A percentile compares a stretch with the other conserved stretches of the same genome.
These are phyloP conservation scores for Neonectria hederae DNA, from an alignment of 2,329 filamentous ascomycete genomes.

Conservation along the genomic window DNA sequence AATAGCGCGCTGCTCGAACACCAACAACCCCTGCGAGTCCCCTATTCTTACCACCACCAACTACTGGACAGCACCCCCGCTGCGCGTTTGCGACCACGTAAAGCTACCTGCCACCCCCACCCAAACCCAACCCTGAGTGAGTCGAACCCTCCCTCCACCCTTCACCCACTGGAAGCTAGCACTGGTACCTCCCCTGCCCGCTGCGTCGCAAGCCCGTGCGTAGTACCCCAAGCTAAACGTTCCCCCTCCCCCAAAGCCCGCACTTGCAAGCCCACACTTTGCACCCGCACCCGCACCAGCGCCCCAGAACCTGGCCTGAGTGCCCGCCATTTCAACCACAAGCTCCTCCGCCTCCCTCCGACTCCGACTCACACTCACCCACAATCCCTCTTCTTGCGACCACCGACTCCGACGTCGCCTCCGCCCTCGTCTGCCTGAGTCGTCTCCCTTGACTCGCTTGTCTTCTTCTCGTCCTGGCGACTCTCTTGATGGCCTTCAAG, in stretches of 20 bases:
- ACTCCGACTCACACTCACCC: slow-evolving; percentile 38
- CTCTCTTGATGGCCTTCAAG: slow-evolving; percentile 36
- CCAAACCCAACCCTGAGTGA: slow-evolving; percentile 7
- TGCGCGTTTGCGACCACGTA: slow-evolving; percentile 7
- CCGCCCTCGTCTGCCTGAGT: slow-evolving; percentile 9
- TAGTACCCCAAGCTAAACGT: slow-evolving; percentile 16
- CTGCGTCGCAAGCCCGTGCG: slow-evolving; percentile 22
- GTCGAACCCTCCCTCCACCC: slow-evolving; percentile 12
- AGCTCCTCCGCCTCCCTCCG: slow-evolving; percentile 38
- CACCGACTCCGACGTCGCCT: slow-evolving; percentile 29
- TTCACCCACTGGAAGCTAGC: slow-evolving; percentile 20
- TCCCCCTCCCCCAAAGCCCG: slow-evolving; percentile 17
- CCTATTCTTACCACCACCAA: slow-evolving; percentile 2
- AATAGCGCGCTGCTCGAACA: too few species aligned
- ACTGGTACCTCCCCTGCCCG: background rate
- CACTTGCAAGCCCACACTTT: slow-evolving; percentile 27
- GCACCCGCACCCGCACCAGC: slow-evolving; percentile 21
- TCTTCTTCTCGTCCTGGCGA: slow-evolving; percentile 9
- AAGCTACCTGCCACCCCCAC: slow-evolving; percentile 14
- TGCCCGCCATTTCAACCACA: slow-evolving; percentile 43
- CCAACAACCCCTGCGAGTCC: background rate
- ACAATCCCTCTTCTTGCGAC: slow-evolving; percentile 37
- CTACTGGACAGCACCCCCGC: slow-evolving; percentile 3
- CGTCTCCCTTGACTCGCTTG: background rate
- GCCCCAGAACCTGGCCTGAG: slow-evolving; percentile 31